Evolutionary conservation across 371 early-diverging fungal genomes (phyloP), one percentile per base, ranked within the genome.

Genomic region (Sporodiniella umbellata): DNA sequence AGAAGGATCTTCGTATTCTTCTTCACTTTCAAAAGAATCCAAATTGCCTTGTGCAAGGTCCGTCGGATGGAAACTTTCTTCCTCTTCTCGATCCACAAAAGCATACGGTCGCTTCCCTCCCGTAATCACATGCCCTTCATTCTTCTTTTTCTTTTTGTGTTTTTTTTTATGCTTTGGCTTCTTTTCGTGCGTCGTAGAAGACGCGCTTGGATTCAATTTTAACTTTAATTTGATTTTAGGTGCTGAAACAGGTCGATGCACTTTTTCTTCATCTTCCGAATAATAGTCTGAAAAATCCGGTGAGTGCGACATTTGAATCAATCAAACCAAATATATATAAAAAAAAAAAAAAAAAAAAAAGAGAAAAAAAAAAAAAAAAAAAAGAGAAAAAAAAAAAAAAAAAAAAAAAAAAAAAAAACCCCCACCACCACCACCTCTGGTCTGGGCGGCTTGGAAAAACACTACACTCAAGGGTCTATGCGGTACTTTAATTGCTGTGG

Each of bases 161-260:
- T 70, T 75, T 52, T 75, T 68, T 45, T 70, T 70, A 19, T 64
- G 61, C 25, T 66, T 66, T 33, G 67, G 66, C 45, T 66, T 65
- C 35, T 57, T 56, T 26, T 62, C 57, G n/a, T 42, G 45, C 18
- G 33, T 35, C 22, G 42, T 26, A 30, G 57, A 24, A 18, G 51
- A 24, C 15, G 60, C 39, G 7, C 58, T 49, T 22, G 73, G 68
- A 56, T 68, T 70, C 28, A 72, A 44, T 55, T 68, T 76, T n/a
- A 70, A 44, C 33, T 70, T 77, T 25, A 70, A 58, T 38, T 56
- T 60, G 25, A 52, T 64, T 19, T 46, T 59, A 30, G 68, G 56
- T 23, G 43, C 42, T 21, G 53, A 45, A 2, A 56, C 53, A 2
- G 64, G 56, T 17, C 55, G 39, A 40, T 30, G 15, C 3, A 46